Percentiles rank a stretch among this genome's conserved stretches.
Conservation (phyloP, 2,329 filamentous ascomycete species). For the Fusarium sp. region DNA sequence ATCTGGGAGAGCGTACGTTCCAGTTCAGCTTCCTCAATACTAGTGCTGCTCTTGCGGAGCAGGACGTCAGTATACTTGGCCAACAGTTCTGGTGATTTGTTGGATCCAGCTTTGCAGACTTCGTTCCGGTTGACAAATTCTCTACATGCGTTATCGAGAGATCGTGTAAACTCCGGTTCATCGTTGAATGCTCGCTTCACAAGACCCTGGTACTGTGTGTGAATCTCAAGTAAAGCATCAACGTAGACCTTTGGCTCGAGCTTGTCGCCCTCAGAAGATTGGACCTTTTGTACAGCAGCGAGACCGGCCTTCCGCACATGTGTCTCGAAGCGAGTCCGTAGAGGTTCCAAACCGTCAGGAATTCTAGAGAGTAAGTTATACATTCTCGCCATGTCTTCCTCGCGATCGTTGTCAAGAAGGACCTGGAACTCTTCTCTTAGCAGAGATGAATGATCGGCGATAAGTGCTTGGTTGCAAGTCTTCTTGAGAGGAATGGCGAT, state of each 20-base stretch:
- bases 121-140: constrained; percentile 99
- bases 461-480: constrained; percentile 87
- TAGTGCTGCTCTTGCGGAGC: constrained; percentile 90
- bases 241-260: constrained; percentile 97
- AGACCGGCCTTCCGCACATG: constrained; percentile 92
- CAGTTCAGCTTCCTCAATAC: constrained; percentile 91
- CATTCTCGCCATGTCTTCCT: constrained; percentile 96
- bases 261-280: constrained; percentile 83
- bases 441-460: constrained; percentile 85
- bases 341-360: constrained; percentile 87
- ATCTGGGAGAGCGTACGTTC: constrained; percentile 90
- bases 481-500: constrained; percentile 86
- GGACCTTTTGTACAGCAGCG: constrained; percentile 88
- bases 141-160: constrained; percentile 93
- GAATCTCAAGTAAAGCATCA: constrained; percentile 91
- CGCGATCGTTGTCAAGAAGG: constrained; percentile 90
- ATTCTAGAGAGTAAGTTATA: constrained; percentile 91
- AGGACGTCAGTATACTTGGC: constrained; percentile 96
- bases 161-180: constrained; percentile 95
- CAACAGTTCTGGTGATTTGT: constrained; percentile 91
- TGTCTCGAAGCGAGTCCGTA: constrained; percentile 86
- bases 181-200: constrained; percentile 94
- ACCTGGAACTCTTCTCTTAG: constrained; percentile 95
- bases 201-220: constrained; percentile 89
- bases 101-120: constrained; percentile 91